phyloP scores from a whole-genome alignment of 2,329 filamentous ascomycete genomes.

The Fusarium coicis region DNA sequence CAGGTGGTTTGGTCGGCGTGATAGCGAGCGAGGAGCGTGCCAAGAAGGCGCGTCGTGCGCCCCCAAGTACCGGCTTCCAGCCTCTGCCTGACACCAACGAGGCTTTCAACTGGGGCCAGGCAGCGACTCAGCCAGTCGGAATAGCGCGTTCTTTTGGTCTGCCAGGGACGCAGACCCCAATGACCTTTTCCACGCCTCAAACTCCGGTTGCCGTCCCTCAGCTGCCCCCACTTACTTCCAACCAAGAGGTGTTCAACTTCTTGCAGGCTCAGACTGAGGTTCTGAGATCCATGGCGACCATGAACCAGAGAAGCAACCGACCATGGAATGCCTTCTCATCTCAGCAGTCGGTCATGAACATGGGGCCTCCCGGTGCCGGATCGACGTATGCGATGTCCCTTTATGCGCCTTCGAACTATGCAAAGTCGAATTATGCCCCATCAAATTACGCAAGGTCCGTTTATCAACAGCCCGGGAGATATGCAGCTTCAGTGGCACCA shows the following conservation, averaged over 20 bases:
- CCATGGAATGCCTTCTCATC: not conserved
- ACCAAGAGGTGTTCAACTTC: conserved; percentile 12
- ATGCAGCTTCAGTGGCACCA: conserved; percentile 22
- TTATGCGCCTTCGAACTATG: conserved; percentile 3
- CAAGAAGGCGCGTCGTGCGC: conserved; percentile 15
- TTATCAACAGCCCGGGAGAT: not conserved
- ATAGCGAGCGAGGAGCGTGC: conserved; percentile 30
- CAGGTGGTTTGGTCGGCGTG: conserved; percentile 23
- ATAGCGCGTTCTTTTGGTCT: not conserved
- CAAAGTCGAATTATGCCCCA: conserved; percentile 6
- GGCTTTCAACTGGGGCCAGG: conserved; percentile 12
- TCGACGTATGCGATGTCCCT: not conserved
- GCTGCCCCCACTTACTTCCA: not conserved
- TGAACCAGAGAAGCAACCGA: conserved; percentile 2
- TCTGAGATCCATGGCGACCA: conserved; percentile 10
- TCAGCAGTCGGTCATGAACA: not conserved
- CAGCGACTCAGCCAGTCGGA: not conserved
- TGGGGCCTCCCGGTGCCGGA: not conserved
- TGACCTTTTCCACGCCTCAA: conserved; percentile 6
- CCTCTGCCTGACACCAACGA: conserved; percentile 18
- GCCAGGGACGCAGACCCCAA: not conserved
- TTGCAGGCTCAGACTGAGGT: conserved; percentile 24
- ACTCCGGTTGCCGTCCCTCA: conserved; percentile 12
- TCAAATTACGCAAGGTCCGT: conserved; percentile 18
- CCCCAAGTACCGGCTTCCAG: conserved; percentile 25